phyloP scores from a whole-genome alignment of 2,329 filamentous ascomycete species.

The Fusarium sp. region DNA sequence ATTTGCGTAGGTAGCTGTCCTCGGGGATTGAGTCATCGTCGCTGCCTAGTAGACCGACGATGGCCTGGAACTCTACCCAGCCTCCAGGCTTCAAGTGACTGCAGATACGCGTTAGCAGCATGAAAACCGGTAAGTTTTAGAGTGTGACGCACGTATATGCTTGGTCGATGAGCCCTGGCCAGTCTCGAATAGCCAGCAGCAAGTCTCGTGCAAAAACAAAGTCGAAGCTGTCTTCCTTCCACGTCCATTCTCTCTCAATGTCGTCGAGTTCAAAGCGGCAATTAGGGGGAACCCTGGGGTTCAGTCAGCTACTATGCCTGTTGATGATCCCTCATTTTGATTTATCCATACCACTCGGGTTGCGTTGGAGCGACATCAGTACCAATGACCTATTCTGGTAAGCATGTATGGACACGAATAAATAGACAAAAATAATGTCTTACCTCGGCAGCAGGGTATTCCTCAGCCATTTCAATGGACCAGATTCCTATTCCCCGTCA shows the following conservation, averaged over 20 bases:
- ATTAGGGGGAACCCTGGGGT: slow-evolving; percentile 50
- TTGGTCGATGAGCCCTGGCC: slow-evolving; percentile 49
- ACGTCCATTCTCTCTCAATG: slow-evolving; percentile 50
- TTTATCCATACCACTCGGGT: slow-evolving; percentile 27
- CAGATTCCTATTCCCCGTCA: slow-evolving; percentile 42
- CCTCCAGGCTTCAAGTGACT: slow-evolving; percentile 29
- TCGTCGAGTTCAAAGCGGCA: slow-evolving; percentile 53
- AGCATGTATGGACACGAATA: not conserved
- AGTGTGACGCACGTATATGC: slow-evolving; percentile 44
- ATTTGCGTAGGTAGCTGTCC: slow-evolving; percentile 38
- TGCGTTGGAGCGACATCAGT: slow-evolving; percentile 38
- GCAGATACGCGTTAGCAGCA: not conserved
- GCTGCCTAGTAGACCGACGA: slow-evolving; percentile 37
- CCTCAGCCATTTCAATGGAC: slow-evolving; percentile 54
- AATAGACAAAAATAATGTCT: not conserved
- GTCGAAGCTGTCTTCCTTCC: slow-evolving; percentile 51
- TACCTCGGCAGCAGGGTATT: slow-evolving; percentile 31
- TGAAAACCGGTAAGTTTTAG: not conserved
- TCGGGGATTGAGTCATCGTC: slow-evolving; percentile 39
- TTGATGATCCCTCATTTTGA: not conserved
- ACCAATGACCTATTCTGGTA: slow-evolving; percentile 28
- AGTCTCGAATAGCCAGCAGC: slow-evolving; percentile 46
- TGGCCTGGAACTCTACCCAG: slow-evolving; percentile 39
- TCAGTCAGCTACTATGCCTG: not conserved
- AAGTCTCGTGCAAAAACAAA: slow-evolving; percentile 50